Conservation (phyloP, 2,329 filamentous ascomycete genomes). For the Lojkania enalia region DNA sequence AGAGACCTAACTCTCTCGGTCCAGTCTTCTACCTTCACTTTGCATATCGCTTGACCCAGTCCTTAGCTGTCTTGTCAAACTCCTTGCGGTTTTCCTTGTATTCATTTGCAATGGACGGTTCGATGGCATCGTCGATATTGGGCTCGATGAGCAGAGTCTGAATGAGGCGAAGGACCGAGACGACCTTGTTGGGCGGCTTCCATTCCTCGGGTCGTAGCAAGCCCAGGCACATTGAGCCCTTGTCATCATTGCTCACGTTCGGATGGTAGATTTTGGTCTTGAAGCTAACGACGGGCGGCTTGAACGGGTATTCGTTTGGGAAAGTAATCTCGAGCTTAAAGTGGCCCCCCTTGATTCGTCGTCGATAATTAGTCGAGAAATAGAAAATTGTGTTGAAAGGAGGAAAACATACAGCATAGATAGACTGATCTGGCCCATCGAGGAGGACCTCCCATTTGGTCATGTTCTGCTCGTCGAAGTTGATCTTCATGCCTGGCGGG, state of each 20-base stretch:
- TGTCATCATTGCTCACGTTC: conserved; percentile 85
- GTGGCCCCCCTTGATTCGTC: conserved; percentile 65
- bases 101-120: conserved; percentile 83
- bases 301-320: conserved; percentile 85
- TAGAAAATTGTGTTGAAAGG: not conserved
- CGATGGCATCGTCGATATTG: conserved; percentile 86
- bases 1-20: not conserved
- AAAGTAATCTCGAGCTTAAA: conserved; percentile 76
- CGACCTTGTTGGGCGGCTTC: conserved; percentile 84
- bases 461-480: conserved; percentile 64
- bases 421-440: conserved; percentile 66
- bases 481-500: conserved; percentile 45
- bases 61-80: conserved; percentile 74
- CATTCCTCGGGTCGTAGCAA: conserved; percentile 84
- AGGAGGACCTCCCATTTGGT: conserved; percentile 70
- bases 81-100: conserved; percentile 68
- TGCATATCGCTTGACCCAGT: conserved; percentile 77
- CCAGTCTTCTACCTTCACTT: conserved; percentile 29
- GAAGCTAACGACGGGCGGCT: conserved; percentile 79
- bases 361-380: too few relatives aligned
- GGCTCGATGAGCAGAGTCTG: conserved; percentile 76
- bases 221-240: conserved; percentile 82
- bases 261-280: conserved; percentile 92
- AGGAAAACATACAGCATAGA: conserved; percentile 61
- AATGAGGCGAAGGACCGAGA: conserved; percentile 75